These are phyloP conservation scores for Exophiala aquamarina DNA, from an alignment of 2,329 filamentous ascomycete genomes.

Conservation along the genomic window DNA sequence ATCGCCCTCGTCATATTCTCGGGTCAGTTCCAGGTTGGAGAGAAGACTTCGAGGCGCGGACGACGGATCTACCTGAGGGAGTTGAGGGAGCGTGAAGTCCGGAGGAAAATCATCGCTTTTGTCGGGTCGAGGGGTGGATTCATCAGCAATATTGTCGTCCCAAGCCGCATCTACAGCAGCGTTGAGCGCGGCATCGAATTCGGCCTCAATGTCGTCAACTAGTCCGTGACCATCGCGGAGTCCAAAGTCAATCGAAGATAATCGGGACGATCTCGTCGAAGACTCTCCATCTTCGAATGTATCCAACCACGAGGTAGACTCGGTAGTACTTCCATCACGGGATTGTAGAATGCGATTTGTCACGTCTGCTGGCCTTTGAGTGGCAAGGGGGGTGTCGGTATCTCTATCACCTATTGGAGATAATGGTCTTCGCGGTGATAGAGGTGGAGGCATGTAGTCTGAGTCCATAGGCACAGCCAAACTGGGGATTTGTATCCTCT, in stretches of 20 bases:
- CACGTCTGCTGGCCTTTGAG: slow-evolving; percentile 10
- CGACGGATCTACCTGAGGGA: slow-evolving; percentile 3
- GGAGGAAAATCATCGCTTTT: slow-evolving; percentile 51
- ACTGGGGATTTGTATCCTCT: slow-evolving; percentile 29
- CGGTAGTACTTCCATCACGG: slow-evolving; percentile 56
- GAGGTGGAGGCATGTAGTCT: slow-evolving; percentile 67
- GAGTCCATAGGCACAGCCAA: slow-evolving; percentile 45
- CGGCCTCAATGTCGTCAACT: slow-evolving; percentile 56
- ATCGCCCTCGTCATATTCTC: slow-evolving; percentile 59
- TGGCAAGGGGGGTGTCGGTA: slow-evolving; percentile 18
- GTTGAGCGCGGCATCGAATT: slow-evolving; percentile 91
- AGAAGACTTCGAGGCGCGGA: background rate
- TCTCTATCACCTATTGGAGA: slow-evolving; percentile 42
- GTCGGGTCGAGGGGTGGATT: slow-evolving; percentile 61
- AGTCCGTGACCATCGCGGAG: slow-evolving; percentile 15
- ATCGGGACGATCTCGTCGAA: slow-evolving; percentile 70
- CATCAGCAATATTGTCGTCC: slow-evolving; percentile 54
- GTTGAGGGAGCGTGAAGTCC: slow-evolving; percentile 4
- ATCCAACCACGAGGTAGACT: slow-evolving; percentile 89
- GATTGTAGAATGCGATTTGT: slow-evolving; percentile 29
- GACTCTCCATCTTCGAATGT: slow-evolving; percentile 87
- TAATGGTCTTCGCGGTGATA: slow-evolving; percentile 63
- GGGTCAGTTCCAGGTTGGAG: slow-evolving; percentile 34
- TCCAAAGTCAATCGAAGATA: slow-evolving; percentile 24
- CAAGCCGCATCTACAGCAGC: slow-evolving; percentile 96